Evolutionary conservation across 2,329 filamentous ascomycete genomes (phyloP), one percentile per base, ranked within the genome.

Genomic region (Fusarium anguioides): DNA sequence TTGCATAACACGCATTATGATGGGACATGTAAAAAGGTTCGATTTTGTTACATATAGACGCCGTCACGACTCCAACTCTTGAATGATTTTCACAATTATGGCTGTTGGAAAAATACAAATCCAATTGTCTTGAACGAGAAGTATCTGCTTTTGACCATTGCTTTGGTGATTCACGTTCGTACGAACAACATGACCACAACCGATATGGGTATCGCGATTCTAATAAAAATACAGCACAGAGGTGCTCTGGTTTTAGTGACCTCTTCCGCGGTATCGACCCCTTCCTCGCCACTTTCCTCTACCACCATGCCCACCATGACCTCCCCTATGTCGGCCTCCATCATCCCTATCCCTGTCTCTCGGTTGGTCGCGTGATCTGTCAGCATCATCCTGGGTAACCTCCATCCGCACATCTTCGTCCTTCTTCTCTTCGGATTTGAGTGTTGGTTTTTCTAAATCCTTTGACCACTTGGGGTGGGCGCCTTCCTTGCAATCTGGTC

Each of bases 381-480:
- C 79, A 39, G 77, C 74, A 18, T 80, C 80, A 18, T 79, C 80
- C 8, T 82, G 70, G 36, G 64, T 49, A 53, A 68, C 59, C 23
- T 76, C 81, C 68, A 66, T 77, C 70, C 64, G 71, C 6, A 62
- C 36, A 20, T 78, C 78, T 21, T 82, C 86, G 12, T 82, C 86
- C 69, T 88, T 87, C 75, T 90, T 85, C 72, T 88, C 87, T 50
- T 87, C 86, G 17, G 86, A 82, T 82, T 90, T 92, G 66, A 91
- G 89, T 27, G 87, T 87, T 9, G 91, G 93, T 81, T 90, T 91
- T 76, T 93, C 90, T 36, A 94, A 81, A 66, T 94, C 89, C 73
- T 87, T 87, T 23, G 89, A 87, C 89, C 93, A 98, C 60, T 89
- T 86, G 5, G 95, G 89, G 78, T 99, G 96, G 8, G 93, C 91